phyloP scores from a whole-genome alignment of 2,329 filamentous ascomycete genomes.

The Aspergillus sp. region DNA sequence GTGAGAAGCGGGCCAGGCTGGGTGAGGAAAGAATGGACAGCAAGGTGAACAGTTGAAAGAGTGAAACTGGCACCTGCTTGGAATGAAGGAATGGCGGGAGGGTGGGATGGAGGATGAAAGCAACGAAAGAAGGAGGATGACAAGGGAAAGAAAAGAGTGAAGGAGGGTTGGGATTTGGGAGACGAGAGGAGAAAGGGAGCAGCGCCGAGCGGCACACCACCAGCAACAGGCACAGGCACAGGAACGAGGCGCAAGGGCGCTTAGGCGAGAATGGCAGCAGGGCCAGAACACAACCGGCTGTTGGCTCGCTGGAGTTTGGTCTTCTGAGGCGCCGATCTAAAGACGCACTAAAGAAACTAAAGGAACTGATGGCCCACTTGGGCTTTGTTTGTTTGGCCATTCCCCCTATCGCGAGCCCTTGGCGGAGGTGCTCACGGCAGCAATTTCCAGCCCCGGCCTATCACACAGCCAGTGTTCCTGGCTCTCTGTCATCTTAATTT shows the following conservation, averaged over 20 bases:
- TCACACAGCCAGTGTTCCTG: constrained; percentile 14
- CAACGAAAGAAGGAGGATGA: constrained; percentile 15
- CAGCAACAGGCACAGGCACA: neutral
- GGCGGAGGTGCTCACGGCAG: constrained; percentile 7
- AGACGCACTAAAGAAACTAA: constrained; percentile 2
- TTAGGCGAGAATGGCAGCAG: constrained; percentile 12
- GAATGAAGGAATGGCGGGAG: constrained; percentile 26
- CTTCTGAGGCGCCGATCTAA: constrained; percentile 1
- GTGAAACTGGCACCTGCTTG: constrained; percentile 59
- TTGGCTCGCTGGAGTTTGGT: constrained; percentile 5
- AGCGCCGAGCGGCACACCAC: neutral
- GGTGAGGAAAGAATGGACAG: constrained; percentile 47
- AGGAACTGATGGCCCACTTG: constrained; percentile 1
- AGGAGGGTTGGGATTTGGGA: constrained; percentile 4
- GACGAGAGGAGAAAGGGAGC: constrained; percentile 9
- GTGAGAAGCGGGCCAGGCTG: constrained; percentile 16
- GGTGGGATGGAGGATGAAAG: constrained; percentile 19
- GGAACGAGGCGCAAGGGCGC: constrained; percentile 23
- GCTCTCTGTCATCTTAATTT: constrained; percentile 8
- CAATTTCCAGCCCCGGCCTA: constrained; percentile 9
- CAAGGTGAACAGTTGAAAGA: constrained; percentile 61
- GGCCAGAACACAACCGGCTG: constrained; percentile 15
- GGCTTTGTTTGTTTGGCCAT: constrained; percentile 16
- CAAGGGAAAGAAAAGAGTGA: constrained; percentile 19
- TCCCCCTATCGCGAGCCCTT: neutral